Evolutionary conservation across 192 early-diverging fungal species (phyloP).

Genomic region (Coemansia sp.): DNA sequence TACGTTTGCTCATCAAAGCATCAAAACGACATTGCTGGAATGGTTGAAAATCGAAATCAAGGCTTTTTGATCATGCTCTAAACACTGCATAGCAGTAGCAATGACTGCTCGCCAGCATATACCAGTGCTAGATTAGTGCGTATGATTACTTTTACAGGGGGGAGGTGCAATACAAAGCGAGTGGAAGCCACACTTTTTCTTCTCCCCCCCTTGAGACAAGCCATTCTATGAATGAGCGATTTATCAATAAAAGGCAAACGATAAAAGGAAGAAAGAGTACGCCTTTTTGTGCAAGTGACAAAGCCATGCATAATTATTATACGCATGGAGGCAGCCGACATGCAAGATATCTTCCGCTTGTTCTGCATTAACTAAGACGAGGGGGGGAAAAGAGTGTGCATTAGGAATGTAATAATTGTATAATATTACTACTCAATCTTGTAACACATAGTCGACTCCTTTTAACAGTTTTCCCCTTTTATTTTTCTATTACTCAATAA

Average conservation of each 20-base stretch:
- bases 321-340: neutral
- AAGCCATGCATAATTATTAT: neutral
- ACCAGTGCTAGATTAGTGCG: too few species aligned
- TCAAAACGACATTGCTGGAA: fast-evolving
- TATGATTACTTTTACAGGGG: too few species aligned
- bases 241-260: neutral
- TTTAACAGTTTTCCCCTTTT: neutral
- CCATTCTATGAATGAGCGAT: neutral
- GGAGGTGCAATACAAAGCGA: too few species aligned
- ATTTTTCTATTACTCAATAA: neutral
- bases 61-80: too few species aligned
- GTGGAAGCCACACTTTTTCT: neutral
- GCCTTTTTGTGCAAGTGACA: neutral
- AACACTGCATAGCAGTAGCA: too few species aligned
- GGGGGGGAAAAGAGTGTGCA: neutral
- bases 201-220: too few species aligned
- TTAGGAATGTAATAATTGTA: neutral
- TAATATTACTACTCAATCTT: neutral
- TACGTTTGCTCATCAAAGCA: neutral
- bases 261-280: neutral
- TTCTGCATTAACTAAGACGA: neutral
- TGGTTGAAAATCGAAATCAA: too few species aligned
- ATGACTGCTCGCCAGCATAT: too few species aligned
- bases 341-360: neutral
- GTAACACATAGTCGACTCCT: neutral